A percentile compares a stretch with the other conserved stretches of the same genome.
Evolutionary conservation across 306 rosid species (phyloP).

Genomic region (Acacia acuminata): DNA sequence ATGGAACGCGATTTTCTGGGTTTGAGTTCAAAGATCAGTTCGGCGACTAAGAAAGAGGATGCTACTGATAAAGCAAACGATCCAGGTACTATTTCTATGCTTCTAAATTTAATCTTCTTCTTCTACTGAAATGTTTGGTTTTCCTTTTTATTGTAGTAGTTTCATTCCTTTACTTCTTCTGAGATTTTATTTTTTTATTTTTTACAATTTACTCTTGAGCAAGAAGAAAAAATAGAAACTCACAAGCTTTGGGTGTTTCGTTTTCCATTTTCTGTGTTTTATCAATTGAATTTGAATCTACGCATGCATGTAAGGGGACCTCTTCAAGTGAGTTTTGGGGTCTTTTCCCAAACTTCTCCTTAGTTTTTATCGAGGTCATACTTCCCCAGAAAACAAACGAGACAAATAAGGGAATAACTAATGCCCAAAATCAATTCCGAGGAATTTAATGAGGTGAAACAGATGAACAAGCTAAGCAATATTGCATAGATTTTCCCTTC

Average conservation of each 20-base stretch:
- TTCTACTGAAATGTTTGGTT: not conserved
- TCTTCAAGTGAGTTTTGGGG: constrained; percentile 1
- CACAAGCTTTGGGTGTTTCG: not conserved
- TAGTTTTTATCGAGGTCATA: not conserved
- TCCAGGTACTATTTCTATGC: constrained; percentile 46
- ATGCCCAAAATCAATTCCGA: not conserved
- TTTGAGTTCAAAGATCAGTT: constrained; percentile 48
- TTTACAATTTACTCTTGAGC: not conserved
- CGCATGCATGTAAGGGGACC: not conserved
- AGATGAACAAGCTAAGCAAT: not conserved
- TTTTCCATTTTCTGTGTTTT: not conserved
- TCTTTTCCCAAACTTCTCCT: not conserved
- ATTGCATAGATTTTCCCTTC: not conserved
- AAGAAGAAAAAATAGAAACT: not conserved
- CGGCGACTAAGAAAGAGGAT: constrained; percentile 41
- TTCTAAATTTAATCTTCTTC: not conserved
- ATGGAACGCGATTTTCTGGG: constrained; percentile 86
- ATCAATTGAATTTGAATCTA: not conserved
- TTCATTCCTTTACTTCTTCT: not conserved
- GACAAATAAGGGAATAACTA: not conserved
- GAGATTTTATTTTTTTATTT: not conserved
- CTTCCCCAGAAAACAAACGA: not conserved
- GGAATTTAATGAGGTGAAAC: not conserved
- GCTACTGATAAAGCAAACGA: constrained; percentile 38
- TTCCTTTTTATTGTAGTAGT: too few species aligned